Base-by-base conservation (phyloP, 768 basidiomycete species). In the Pleurotus eryngii region DNA sequence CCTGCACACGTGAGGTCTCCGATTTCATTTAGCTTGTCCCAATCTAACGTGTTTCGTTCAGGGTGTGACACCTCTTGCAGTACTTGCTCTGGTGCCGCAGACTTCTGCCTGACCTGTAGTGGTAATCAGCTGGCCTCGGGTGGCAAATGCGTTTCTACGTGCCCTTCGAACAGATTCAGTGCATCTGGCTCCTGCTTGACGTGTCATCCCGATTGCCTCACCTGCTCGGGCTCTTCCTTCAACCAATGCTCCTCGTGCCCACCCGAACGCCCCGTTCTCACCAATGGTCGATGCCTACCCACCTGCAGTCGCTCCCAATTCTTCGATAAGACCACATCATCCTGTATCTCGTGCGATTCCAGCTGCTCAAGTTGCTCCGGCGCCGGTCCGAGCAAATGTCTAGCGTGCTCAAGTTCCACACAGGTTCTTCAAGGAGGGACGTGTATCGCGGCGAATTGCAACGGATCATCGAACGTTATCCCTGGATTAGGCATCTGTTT, bases 171-270 rank as follows among this genome's bases (percentile, higher is more conserved):
- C 58, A 82, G 85, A 1, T 87, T 93, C 72, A 72, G 77, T 53
- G 80, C 88, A 9, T 78, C 83, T 27, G 82, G 84, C 20, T 71
- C 81, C 24, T 95, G 93, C 72, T 65, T 84, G 55, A 63, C 85
- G 4, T 96, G 94, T 69, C 92, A 95, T 59, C 84, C 91, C 0
- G 94, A 95, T 66, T 96, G 93, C 65, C 83, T 82, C 14, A 85
- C 87, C 1, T 96, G 94, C 70, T 83, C 84, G 20, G 92, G 91
- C n/a, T 64, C 80, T 18, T 81, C 84, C 0, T 91, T 91, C 73
- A 84, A 83, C 65, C 86, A 93, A 66, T 96, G 93, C 70, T 78
- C 84, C 6, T 81, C 81, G 48, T 95, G 92, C 65, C 77, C 84
- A 30, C 64, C 84, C 24, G 72, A 76, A 18, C 81, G 85, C 0